phyloP scores from a whole-genome alignment of 202 grass and related monocot genomes.

The Dendrocalamus latiflorus region DNA sequence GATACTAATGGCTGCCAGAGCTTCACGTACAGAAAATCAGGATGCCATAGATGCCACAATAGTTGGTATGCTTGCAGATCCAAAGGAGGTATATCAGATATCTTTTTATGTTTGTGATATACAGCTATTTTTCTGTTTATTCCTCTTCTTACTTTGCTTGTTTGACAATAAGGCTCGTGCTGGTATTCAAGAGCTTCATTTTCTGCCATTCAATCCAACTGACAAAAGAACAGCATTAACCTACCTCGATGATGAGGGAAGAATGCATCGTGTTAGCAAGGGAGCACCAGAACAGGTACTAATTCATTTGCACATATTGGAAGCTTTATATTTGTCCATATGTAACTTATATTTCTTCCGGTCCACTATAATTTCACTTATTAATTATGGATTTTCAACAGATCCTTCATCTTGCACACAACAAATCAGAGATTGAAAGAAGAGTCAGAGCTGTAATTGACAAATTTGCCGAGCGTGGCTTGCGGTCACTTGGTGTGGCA shows the following conservation, averaged over 20 bases:
- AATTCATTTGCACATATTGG: background rate
- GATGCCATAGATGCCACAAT: slow-evolving; percentile 98
- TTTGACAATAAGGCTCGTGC: slow-evolving; percentile 61
- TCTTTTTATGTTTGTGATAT: slow-evolving; percentile 4
- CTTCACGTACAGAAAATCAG: slow-evolving; percentile 92
- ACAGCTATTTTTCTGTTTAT: background rate
- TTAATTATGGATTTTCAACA: slow-evolving; percentile 29
- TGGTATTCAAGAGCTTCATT: slow-evolving; percentile 81
- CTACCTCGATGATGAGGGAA: slow-evolving; percentile 61
- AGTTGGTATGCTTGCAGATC: slow-evolving; percentile 92
- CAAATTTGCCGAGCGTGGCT: slow-evolving; percentile 84
- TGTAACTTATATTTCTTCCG: background rate
- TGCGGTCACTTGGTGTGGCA: slow-evolving; percentile 80
- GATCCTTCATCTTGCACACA: slow-evolving; percentile 88
- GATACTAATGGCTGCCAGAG: slow-evolving; percentile 89
- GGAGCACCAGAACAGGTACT: slow-evolving; percentile 91
- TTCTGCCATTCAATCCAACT: slow-evolving; percentile 91
- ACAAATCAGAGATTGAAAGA: too few species aligned
- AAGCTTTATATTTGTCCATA: background rate
- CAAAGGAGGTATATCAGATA: slow-evolving; percentile 63
- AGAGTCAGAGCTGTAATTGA: slow-evolving; percentile 77
- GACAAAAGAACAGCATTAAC: slow-evolving; percentile 94
- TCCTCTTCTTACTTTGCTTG: slow-evolving; percentile 5
- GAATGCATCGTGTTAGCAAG: slow-evolving; percentile 90
- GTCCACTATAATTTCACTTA: slow-evolving; percentile 6